These are phyloP conservation scores for Cladobotryum protrusum DNA, from an alignment of 2,329 filamentous ascomycete genomes.

Conservation along the genomic window DNA sequence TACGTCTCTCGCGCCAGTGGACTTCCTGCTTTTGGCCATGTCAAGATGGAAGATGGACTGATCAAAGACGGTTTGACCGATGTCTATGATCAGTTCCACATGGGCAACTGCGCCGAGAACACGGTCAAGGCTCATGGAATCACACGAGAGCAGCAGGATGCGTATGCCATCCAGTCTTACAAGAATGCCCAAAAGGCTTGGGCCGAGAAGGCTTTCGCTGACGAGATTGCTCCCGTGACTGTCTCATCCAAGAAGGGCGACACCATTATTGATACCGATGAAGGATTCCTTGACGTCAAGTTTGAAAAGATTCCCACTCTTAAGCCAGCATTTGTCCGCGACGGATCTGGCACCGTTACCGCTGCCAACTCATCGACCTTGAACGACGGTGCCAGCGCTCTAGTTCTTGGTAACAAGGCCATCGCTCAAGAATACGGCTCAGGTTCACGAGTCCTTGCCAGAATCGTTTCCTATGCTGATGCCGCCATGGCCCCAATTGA, in stretches of 20 bases:
- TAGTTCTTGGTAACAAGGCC: slow-evolving; percentile 77
- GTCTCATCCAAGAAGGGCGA: slow-evolving; percentile 81
- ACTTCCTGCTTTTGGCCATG: slow-evolving; percentile 77
- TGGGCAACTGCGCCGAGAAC: slow-evolving; percentile 94
- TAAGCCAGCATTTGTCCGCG: slow-evolving; percentile 84
- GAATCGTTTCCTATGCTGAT: slow-evolving; percentile 79
- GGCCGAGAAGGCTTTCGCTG: slow-evolving; percentile 73
- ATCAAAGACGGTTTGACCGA: slow-evolving; percentile 95
- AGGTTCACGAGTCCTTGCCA: slow-evolving; percentile 75
- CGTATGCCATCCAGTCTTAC: slow-evolving; percentile 85
- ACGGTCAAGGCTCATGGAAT: slow-evolving; percentile 84
- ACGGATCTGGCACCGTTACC: slow-evolving; percentile 84
- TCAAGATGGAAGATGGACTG: slow-evolving; percentile 83
- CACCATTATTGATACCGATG: slow-evolving; percentile 70
- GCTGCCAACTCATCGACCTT: slow-evolving; percentile 91
- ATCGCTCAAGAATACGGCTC: slow-evolving; percentile 74
- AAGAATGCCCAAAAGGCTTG: slow-evolving; percentile 85
- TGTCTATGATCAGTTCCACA: slow-evolving; percentile 94
- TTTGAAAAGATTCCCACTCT: slow-evolving; percentile 78
- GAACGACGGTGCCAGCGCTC: slow-evolving; percentile 87
- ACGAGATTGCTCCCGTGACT: slow-evolving; percentile 85
- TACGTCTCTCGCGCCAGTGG: slow-evolving; percentile 79
- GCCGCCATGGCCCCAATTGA: slow-evolving; percentile 87
- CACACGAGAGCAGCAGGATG: slow-evolving; percentile 79
- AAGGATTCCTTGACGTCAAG: slow-evolving; percentile 83